Evolutionary conservation across 2,329 filamentous ascomycete species (phyloP), one percentile per base, ranked within the genome.

Genomic region (Colletotrichum navitas): DNA sequence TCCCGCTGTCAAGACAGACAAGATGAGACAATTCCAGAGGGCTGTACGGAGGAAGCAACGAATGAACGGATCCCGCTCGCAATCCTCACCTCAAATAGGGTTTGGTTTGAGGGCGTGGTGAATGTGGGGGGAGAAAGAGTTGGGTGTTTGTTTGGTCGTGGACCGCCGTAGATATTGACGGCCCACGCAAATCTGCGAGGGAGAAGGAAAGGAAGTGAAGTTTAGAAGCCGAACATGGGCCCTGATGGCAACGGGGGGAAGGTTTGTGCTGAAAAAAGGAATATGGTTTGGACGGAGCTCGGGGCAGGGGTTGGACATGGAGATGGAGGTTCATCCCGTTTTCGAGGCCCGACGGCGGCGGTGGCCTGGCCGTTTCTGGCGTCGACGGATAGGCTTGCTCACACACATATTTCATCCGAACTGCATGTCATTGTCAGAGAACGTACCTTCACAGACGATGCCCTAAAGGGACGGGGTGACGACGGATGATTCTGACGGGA

Each of bases 31-130:
- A 83, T 84, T 84, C 83, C 84, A 83, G 80, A 83, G 79, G 80
- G 79, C 79, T 68, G 68, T 52, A 63, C 79, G 79, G 84, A 85
- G 85, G 87, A 85, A 89, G 85, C 84, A 86, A 88, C 88, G 88
- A 90, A 86, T 83, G 87, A 90, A 90, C 87, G 88, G 89, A 86
- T 90, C 87, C 88, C 85, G 87, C 85, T 78, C 78, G 79, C 79
- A 82, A 82, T 81, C 80, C 81, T 83, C 80, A 79, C 77, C 79
- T 68, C 29, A 32, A 51, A 58, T 56, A 32, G 65, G 24, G 24
- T 54, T 62, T 67, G 47, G 55, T 45, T 56, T 54, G 34, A 45
- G 47, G 36, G 47, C 14, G 32, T 54, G 26, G 36, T 79, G 81
- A 83, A 81, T 83, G 83, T 81, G 80, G 81, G 79, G 81, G 79